Conservation (phyloP, 202 grass and related monocot species). For the Schoenoplectus tabernaemontani region DNA sequence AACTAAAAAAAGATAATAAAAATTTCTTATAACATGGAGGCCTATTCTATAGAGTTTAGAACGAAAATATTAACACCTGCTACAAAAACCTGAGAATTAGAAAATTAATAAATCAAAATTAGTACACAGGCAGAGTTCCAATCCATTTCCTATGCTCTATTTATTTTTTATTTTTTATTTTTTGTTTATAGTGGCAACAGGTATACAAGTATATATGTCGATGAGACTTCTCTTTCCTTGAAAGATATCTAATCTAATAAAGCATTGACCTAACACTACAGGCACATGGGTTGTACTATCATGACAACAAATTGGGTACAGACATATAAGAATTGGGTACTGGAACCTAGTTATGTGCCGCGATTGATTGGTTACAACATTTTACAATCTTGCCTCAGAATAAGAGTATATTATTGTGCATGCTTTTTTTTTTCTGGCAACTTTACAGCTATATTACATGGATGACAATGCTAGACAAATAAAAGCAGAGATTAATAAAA, state of each 20-base stretch:
- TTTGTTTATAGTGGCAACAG: not conserved
- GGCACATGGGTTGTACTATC: conserved; percentile 5
- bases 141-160: too few relatives aligned
- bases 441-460: not conserved
- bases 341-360: not conserved
- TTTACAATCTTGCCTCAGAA: not conserved
- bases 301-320: conserved; percentile 5
- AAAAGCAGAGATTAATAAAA: not conserved
- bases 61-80: not conserved
- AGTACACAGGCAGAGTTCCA: not conserved
- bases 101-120: not conserved
- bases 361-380: not conserved
- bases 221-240: not conserved
- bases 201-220: not conserved
- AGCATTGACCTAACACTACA: conserved; percentile 21
- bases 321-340: not conserved
- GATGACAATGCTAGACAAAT: not conserved
- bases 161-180: not conserved
- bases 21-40: not conserved
- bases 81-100: not conserved
- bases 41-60: not conserved
- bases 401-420: not conserved
- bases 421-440: not conserved
- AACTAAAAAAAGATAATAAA: not conserved
- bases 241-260: not conserved